Evolutionary conservation across 2,329 filamentous ascomycete species (phyloP).

Genomic region (Aspergillus fructus): DNA sequence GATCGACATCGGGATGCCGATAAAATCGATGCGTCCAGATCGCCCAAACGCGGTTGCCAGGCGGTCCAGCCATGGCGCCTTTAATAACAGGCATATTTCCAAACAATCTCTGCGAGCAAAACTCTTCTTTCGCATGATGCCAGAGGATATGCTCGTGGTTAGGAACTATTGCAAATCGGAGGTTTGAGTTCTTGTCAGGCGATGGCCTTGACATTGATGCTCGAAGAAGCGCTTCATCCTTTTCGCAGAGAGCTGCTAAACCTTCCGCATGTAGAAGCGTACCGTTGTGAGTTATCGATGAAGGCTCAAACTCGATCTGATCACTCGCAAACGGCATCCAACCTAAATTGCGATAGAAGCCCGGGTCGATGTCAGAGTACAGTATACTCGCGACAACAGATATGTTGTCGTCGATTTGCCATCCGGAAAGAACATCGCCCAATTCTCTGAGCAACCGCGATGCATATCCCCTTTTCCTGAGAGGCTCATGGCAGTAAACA

Average conservation of each 20-base stretch:
- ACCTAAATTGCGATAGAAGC: constrained; percentile 21
- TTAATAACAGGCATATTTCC: constrained; percentile 14
- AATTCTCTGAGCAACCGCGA: constrained; percentile 22
- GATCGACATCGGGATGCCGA: constrained; percentile 6
- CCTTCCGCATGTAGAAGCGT: neutral
- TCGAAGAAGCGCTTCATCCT: neutral
- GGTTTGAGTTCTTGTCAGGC: neutral
- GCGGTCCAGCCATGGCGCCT: constrained; percentile 20
- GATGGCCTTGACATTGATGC: neutral
- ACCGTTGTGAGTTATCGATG: neutral
- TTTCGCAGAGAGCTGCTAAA: neutral
- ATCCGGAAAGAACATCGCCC: constrained; percentile 14
- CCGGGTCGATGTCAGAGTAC: constrained; percentile 25
- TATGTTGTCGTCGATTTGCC: constrained; percentile 11
- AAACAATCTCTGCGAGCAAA: constrained; percentile 17
- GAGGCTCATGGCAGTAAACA: constrained; percentile 21
- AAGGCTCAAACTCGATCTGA: constrained; percentile 18
- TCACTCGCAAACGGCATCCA: constrained; percentile 21
- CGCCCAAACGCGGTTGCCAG: constrained; percentile 21
- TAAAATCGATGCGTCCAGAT: constrained; percentile 27
- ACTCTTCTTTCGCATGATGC: constrained; percentile 25
- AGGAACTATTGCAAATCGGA: constrained; percentile 18
- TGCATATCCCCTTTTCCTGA: constrained; percentile 22
- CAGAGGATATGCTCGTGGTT: constrained; percentile 24
- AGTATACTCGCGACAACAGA: constrained; percentile 21